A percentile compares a stretch with the other conserved stretches of the same genome.
Evolutionary conservation across 805 yeast genomes (phyloP).

Genomic region (Helenozyma rhizophorensis): DNA sequence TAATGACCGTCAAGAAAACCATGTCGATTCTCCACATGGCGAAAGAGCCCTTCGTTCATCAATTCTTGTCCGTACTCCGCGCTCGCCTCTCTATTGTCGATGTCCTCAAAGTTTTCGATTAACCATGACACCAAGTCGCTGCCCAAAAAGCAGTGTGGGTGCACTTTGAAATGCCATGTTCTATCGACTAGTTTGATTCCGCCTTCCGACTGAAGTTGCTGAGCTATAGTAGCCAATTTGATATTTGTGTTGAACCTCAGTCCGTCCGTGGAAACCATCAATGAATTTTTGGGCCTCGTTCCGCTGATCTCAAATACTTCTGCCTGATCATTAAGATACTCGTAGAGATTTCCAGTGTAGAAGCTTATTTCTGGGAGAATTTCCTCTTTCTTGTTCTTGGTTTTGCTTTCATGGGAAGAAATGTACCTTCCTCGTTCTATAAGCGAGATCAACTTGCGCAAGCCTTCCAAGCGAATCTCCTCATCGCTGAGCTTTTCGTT

Average conservation of each 20-base stretch:
- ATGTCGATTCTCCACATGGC: conserved; percentile 82
- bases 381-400: conserved; percentile 34
- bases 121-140: conserved; percentile 85
- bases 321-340: conserved; percentile 50
- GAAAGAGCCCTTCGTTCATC: conserved; percentile 67
- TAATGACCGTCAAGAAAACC: conserved; percentile 90
- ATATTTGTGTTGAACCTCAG: conserved; percentile 46
- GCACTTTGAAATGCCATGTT: conserved; percentile 85
- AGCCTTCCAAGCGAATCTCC: conserved; percentile 89
- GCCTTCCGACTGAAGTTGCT: conserved; percentile 63
- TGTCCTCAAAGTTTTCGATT: conserved; percentile 70
- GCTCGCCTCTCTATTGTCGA: conserved; percentile 80
- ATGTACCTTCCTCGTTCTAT: conserved; percentile 56
- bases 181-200: conserved; percentile 67
- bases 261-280: conserved; percentile 26
- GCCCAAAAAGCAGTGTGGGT: conserved; percentile 77
- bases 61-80: conserved; percentile 71
- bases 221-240: conserved; percentile 50
- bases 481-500: conserved; percentile 71
- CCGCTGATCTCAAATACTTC: conserved; percentile 39
- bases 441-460: conserved; percentile 59
- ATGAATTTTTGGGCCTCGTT: conserved; percentile 25
- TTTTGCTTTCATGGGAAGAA: conserved; percentile 21
- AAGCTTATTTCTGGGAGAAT: conserved; percentile 72
- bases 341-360: conserved; percentile 80